These are phyloP conservation scores for Candida caryicola DNA, from an alignment of 805 yeast genomes.

Conservation along the genomic window DNA sequence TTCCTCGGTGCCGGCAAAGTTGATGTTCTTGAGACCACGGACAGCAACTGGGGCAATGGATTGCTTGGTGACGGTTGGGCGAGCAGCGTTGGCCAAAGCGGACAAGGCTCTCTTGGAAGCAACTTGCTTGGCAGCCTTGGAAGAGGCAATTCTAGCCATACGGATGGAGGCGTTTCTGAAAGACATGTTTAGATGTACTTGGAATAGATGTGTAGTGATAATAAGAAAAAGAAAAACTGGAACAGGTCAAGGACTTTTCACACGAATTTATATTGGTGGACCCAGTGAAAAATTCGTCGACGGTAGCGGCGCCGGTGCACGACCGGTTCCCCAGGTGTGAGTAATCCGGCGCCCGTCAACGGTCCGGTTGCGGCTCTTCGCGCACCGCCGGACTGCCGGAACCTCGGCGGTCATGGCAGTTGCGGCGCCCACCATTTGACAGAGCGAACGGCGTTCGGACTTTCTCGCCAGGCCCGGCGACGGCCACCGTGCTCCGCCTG, in stretches of 20 bases:
- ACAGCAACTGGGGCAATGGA: slow-evolving; percentile 49
- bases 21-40: slow-evolving; percentile 95
- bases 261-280: slow-evolving; percentile 4
- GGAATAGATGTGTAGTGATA: neutral
- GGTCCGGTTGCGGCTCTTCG: slow-evolving; percentile 8
- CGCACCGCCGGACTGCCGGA: neutral
- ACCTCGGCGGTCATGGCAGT: neutral
- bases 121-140: slow-evolving; percentile 42
- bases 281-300: slow-evolving; percentile 5
- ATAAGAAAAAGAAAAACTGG: slow-evolving; percentile 5
- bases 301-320: slow-evolving; percentile 2
- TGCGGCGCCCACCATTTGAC: neutral
- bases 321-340: neutral
- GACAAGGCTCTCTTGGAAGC: slow-evolving; percentile 68
- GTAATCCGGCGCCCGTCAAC: slow-evolving; percentile 1
- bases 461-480: no score
- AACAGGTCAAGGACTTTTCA: neutral
- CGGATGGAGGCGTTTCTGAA: slow-evolving; percentile 44
- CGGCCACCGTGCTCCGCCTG: no score
- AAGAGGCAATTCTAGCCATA: slow-evolving; percentile 46
- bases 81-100: slow-evolving; percentile 44
- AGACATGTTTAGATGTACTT: slow-evolving; percentile 29
- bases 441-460: no score
- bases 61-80: slow-evolving; percentile 42
- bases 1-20: slow-evolving; percentile 95